Evolutionary conservation across 331 rosid species (phyloP).

Genomic region (Quercus lobata): DNA sequence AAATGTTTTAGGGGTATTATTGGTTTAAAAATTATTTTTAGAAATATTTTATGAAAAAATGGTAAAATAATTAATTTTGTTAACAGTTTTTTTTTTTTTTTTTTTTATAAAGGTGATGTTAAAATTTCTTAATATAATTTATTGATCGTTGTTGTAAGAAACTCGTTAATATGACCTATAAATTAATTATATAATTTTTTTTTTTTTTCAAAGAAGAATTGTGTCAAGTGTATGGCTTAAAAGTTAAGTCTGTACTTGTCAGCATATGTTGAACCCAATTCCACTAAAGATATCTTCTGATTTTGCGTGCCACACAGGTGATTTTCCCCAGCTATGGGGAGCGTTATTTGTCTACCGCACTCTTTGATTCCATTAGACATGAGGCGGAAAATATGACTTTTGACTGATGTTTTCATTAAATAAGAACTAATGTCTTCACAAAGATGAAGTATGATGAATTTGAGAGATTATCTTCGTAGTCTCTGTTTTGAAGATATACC

Average conservation of each 20-base stretch:
- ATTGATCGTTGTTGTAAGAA: accelerated
- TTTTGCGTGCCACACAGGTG: conserved; percentile 33
- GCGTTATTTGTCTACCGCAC: conserved; percentile 56
- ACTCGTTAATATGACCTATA: accelerated
- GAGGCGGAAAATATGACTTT: conserved; percentile 34
- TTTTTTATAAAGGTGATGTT: accelerated
- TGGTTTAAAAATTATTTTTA: too few relatives aligned
- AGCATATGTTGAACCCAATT: neutral
- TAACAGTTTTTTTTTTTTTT: accelerated
- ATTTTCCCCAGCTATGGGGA: conserved; percentile 74
- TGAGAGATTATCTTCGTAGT: too few relatives aligned
- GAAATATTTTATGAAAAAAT: accelerated
- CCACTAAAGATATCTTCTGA: neutral
- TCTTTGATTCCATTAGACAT: conserved; percentile 58
- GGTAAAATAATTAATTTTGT: too few relatives aligned
- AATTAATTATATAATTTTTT: too few relatives aligned
- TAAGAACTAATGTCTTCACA: too few relatives aligned
- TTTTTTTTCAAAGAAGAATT: too few relatives aligned
- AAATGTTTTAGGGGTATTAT: too few relatives aligned
- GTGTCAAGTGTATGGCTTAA: neutral
- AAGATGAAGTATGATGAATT: too few relatives aligned
- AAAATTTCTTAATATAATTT: too few relatives aligned
- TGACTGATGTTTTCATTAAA: conserved; percentile 8
- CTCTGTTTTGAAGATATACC: too few relatives aligned
- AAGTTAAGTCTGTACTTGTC: neutral